A percentile compares a stretch with the other conserved stretches of the same genome.
These are phyloP conservation scores for Paracorniculantispora psalliotae DNA, from an alignment of 2,329 filamentous ascomycete genomes.

Conservation along the genomic window DNA sequence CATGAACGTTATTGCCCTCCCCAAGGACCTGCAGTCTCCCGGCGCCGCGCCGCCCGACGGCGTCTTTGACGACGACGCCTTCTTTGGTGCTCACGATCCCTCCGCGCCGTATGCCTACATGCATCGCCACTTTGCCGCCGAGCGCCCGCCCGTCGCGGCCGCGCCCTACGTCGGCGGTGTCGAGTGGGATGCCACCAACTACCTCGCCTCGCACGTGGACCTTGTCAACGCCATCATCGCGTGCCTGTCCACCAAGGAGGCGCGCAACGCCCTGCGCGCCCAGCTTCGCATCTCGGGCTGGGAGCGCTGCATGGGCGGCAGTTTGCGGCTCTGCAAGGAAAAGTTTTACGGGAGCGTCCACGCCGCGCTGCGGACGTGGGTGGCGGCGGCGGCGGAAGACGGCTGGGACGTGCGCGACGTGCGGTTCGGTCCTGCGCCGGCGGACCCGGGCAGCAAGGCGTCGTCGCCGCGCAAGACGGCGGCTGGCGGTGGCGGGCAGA, in stretches of 20 bases:
- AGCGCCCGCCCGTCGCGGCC: constrained; percentile 84
- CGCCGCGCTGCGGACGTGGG: constrained; percentile 83
- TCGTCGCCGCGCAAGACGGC: constrained; percentile 28
- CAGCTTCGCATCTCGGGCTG: constrained; percentile 80
- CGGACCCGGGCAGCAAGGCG: constrained; percentile 24
- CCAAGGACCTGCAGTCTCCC: constrained; percentile 36
- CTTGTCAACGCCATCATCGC: constrained; percentile 87
- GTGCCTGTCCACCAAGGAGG: constrained; percentile 62
- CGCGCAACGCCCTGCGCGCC: constrained; percentile 73
- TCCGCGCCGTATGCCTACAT: constrained; percentile 51
- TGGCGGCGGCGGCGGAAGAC: constrained; percentile 80
- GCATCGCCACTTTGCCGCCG: constrained; percentile 71
- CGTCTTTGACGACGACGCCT: constrained; percentile 19
- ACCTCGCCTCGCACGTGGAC: constrained; percentile 86
- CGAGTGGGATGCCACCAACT: constrained; percentile 98
- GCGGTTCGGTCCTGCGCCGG: constrained; percentile 60
- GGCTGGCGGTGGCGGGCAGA: constrained; percentile 28
- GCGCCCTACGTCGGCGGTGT: constrained; percentile 95
- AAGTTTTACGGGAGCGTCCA: constrained; percentile 95
- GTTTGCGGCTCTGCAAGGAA: constrained; percentile 87
- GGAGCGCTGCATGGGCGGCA: constrained; percentile 83
- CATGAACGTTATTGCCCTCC: constrained; percentile 75
- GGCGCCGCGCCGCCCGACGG: constrained; percentile 6
- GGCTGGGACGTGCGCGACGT: constrained; percentile 82
- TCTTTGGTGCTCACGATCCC: constrained; percentile 33